Base-by-base conservation (phyloP, 2,329 filamentous ascomycete genomes). In the Elsinoe necatrix region DNA sequence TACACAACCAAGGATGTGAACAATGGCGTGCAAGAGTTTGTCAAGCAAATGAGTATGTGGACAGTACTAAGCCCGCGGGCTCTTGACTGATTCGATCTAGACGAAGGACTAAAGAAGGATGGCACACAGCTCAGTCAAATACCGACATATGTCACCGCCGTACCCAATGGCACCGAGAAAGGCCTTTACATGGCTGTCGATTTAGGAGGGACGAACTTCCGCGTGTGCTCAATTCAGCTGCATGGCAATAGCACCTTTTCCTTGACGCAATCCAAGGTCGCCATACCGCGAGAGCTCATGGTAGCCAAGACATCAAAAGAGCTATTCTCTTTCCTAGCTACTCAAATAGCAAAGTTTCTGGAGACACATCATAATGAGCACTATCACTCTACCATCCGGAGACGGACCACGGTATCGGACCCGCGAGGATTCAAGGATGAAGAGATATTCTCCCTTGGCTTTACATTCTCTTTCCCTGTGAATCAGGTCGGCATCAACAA, bases 131-230 rank as follows among this genome's bases (percentile, higher is more conserved):
- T 98, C 76, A 92, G 87, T 74, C 93, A 97, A 75, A 97, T 98
- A 67, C 93, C 93, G 6, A 95, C 91, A 41, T 98, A 95, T 72
- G 92, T 98, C 63, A 97, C 93, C 1, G 86, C 83, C 34, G 91
- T 97, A 25, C 93, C 93, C 68, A 93, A 97, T 80, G 93, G 93
- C 65, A 96, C 91, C 2, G 93, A 98, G 75, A 95, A 96, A 89
- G 93, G 93, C 48, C 78, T 96, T 37, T 98, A 96, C 74, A 84
- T 98, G 68, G 92, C 93, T 37, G 91, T 98, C 62, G 93, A 98
- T 68, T 81, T 98, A n/a, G 93, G 93, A 61, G 93, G 93, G 65
- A 98, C 93, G 62, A 98, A 98, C 76, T 95, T 97, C 74, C 87
- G 93, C 65, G 93, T 98, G 67, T 98, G 93, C 76, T 96, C 92